Evolutionary conservation across 306 rosid genomes (phyloP), one percentile per base, ranked within the genome.

Genomic region (Cicer cuneatum): DNA sequence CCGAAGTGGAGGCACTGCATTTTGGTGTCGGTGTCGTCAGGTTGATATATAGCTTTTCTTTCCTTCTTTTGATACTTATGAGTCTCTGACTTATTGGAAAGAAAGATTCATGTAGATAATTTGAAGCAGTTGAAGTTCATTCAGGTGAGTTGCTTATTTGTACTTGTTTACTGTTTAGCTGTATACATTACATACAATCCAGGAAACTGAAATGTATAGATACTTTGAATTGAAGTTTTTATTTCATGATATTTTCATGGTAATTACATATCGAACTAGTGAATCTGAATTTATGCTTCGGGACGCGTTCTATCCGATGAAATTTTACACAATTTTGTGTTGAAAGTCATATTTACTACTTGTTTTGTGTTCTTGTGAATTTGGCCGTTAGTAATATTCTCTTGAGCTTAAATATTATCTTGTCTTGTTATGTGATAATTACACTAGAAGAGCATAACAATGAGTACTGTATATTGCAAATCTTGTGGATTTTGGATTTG

Each of bases 1-100:
- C 61, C 83, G 85, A 80, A 79, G 96, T 71, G 97, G 97, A 37
- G 96, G 99, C 21, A 91, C 97, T 76, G 97, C 97, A 18, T 88
- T 90, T 65, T 92, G 98, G 99, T 87, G 96, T 70, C 87, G 89
- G 57, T 93, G 98, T 84, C 82, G 14, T 24, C 93, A 69, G 67
- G 88, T 89, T 68, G 13, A 56, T 38, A 10, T 66, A 65, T 89
- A 82, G 86, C 69, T 53, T 29, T 41, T 52, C 59, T 71, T 43
- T 46, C 10, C 21, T 16, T 49, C 53, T 37, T 48, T 41, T 66
- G 11, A 33, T 45, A 29, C 29, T 68, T 57, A 40, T 51, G 35
- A 12, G 70, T 77, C 38, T 53, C 46, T 53, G 53, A 73, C 49
- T 40, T 39, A 75, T 52, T 62, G 45, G 59, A 69, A 74, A 47